Evolutionary conservation across 345 rosid genomes (phyloP).

Genomic region (Hypericum perforatum): DNA sequence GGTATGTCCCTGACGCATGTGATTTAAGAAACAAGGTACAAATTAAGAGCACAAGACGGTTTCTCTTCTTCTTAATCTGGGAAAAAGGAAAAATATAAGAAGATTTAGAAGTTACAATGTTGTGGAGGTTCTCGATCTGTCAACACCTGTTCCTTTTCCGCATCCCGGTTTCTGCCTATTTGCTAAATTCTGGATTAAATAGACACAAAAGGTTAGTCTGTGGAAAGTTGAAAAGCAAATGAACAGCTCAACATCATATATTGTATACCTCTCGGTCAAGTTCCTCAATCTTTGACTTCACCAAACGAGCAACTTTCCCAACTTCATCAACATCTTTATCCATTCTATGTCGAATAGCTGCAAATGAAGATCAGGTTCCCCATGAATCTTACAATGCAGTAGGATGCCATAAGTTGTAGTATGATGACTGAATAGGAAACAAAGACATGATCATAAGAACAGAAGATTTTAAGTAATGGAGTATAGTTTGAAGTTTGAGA

Average conservation of each 20-base stretch:
- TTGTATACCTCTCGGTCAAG: slow-evolving; percentile 65
- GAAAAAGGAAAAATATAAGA: neutral
- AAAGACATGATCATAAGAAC: neutral
- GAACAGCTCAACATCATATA: slow-evolving; percentile 3
- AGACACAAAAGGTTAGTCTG: slow-evolving; percentile 5
- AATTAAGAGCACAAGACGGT: no score
- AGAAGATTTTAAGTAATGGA: no score
- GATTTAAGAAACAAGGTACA: no score
- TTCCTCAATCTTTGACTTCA: slow-evolving; percentile 79
- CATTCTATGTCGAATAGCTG: slow-evolving; percentile 89
- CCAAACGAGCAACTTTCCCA: slow-evolving; percentile 56
- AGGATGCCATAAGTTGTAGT: neutral
- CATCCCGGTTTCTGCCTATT: slow-evolving; percentile 90
- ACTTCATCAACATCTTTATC: slow-evolving; percentile 96
- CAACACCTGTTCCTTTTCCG: slow-evolving; percentile 87
- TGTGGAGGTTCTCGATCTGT: slow-evolving; percentile 85
- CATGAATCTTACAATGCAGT: neutral
- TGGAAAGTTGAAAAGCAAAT: slow-evolving; percentile 3
- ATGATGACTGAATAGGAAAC: neutral
- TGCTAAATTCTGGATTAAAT: slow-evolving; percentile 50
- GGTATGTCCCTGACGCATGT: no score
- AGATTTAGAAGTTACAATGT: slow-evolving; percentile 48
- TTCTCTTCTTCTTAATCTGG: neutral
- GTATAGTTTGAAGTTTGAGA: no score
- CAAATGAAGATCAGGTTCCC: slow-evolving; percentile 15